Percentiles rank a stretch among this genome's conserved stretches.
Evolutionary conservation across 768 basidiomycete genomes (phyloP).

Genomic region (Auricularia sp.): DNA sequence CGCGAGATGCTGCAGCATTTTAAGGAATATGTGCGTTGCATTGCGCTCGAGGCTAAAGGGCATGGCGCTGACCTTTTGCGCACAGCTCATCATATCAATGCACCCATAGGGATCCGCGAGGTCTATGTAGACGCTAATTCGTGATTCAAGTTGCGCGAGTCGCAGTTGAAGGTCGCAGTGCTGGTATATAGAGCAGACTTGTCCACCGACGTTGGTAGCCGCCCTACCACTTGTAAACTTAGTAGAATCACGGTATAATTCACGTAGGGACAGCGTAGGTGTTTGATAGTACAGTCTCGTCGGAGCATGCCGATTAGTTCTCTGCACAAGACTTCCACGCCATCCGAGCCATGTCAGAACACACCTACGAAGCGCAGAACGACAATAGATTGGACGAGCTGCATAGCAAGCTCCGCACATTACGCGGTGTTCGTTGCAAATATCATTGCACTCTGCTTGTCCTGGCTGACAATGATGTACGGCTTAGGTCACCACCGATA

Average conservation of each 20-base stretch:
- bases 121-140: not conserved
- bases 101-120: not conserved
- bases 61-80: not conserved
- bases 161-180: no score
- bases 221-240: no score
- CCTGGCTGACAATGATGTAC: not conserved
- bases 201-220: no score
- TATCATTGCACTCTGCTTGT: constrained; percentile 3
- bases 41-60: not conserved
- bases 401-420: constrained; percentile 72
- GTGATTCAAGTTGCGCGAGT: no score
- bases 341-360: constrained; percentile 28
- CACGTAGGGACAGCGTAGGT: no score
- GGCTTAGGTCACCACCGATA: constrained; percentile 73
- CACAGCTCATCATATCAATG: not conserved
- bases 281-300: no score
- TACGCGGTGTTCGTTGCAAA: constrained; percentile 54
- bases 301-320: no score
- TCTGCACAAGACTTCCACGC: no score
- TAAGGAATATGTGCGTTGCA: constrained; percentile 66
- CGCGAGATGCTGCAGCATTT: constrained; percentile 78
- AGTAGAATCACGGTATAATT: no score
- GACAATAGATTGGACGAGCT: constrained; percentile 76
- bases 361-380: constrained; percentile 78
- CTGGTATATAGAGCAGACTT: no score